Conservation (phyloP, 2,329 filamentous ascomycete species). For the Helminthosporium solani region DNA sequence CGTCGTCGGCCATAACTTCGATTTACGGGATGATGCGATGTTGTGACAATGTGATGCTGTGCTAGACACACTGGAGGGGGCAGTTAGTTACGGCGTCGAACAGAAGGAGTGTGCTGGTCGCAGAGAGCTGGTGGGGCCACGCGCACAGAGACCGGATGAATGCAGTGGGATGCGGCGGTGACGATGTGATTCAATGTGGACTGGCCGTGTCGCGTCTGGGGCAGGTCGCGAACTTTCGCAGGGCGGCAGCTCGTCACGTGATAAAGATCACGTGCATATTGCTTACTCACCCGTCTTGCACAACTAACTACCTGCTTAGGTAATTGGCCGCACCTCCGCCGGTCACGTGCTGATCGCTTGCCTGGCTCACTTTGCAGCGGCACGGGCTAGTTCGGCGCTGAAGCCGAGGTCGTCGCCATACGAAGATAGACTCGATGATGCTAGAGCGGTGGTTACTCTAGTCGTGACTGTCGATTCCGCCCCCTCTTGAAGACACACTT, state of each 20-base stretch:
- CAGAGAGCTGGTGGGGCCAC: slow-evolving; percentile 3
- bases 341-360: no score
- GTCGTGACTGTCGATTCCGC: slow-evolving; percentile 1
- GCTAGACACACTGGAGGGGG: slow-evolving; percentile 23
- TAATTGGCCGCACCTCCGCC: no score
- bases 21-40: slow-evolving; percentile 20
- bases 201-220: slow-evolving; percentile 31
- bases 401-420: slow-evolving; percentile 32
- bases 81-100: slow-evolving; percentile 10
- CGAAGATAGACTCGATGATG: slow-evolving; percentile 8
- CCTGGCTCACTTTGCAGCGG: no score
- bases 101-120: slow-evolving; percentile 16
- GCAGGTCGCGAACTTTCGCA: slow-evolving; percentile 33
- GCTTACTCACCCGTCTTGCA: slow-evolving; percentile 1
- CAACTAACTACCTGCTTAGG: no score
- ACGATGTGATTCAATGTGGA: slow-evolving; percentile 24
- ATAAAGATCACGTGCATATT: no score
- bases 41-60: no score
- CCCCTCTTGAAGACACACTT: neutral
- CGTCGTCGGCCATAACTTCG: slow-evolving; percentile 39
- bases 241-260: slow-evolving; percentile 10
- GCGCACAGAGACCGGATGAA: neutral
- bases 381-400: slow-evolving; percentile 8
- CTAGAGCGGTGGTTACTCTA: neutral
- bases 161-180: slow-evolving; percentile 12